A percentile compares a stretch with the other conserved stretches of the same genome.
Conservation (phyloP, 2,329 filamentous ascomycete genomes). For the Apiospora aurea region DNA sequence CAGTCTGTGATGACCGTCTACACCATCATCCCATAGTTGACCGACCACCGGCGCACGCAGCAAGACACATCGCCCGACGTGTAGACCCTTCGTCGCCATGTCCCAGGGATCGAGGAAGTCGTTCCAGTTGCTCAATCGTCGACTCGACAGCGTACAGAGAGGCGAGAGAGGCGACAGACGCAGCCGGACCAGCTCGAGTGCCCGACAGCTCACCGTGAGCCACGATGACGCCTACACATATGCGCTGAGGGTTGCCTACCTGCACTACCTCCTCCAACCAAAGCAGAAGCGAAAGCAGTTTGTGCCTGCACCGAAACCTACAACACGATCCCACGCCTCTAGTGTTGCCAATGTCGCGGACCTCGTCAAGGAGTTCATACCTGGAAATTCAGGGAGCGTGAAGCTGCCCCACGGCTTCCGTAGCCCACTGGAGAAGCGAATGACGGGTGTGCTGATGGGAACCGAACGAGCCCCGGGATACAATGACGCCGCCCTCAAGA, state of each 20-base stretch:
- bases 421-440: constrained; percentile 68
- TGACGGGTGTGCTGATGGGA: constrained; percentile 81
- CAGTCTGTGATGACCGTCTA: constrained; percentile 12
- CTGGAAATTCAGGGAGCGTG: constrained; percentile 55
- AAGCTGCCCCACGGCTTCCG: constrained; percentile 67
- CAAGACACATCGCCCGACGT: background rate
- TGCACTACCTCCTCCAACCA: constrained; percentile 91
- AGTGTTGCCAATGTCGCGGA: constrained; percentile 76
- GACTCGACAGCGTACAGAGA: constrained; percentile 52
- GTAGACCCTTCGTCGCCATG: constrained; percentile 45
- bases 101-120: constrained; percentile 59
- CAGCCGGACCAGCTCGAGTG: constrained; percentile 54
- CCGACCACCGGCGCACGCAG: constrained; percentile 22
- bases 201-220: constrained; percentile 57
- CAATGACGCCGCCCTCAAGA: constrained; percentile 87
- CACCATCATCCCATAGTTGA: constrained; percentile 18
- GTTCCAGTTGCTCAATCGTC: constrained; percentile 49
- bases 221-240: constrained; percentile 90
- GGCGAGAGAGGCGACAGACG: constrained; percentile 46
- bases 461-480: constrained; percentile 87
- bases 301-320: constrained; percentile 70
- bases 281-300: constrained; percentile 90
- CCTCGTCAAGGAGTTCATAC: constrained; percentile 84
- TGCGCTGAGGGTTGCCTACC: constrained; percentile 87
- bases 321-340: constrained; percentile 68